Evolutionary conservation across 768 basidiomycete genomes (phyloP), one percentile per base, ranked within the genome.

Genomic region (Stropharia rugosoannulata): DNA sequence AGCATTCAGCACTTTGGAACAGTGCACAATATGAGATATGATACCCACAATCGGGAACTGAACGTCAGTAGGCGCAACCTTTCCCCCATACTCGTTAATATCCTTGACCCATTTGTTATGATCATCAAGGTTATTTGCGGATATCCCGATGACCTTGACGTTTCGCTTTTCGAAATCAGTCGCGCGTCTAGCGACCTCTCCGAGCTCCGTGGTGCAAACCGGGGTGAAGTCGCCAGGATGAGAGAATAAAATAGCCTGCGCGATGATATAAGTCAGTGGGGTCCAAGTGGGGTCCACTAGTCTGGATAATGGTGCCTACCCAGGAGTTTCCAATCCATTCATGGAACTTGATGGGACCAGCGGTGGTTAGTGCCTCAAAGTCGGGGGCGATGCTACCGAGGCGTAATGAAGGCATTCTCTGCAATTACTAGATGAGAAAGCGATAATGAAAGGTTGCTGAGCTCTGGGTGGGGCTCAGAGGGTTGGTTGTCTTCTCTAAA

Each of bases 161-260:
- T 85, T 84, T 57, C 97, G 89, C 67, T 87, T 85, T 48, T 75
- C 79, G 69, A 98, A 99, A 71, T 98, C 95, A 13, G 77, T 76
- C 10, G 84, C 81, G 56, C 92, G 90, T 60, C 93, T 87, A 47
- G 97, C 89, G 43, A 97, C 95, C 70, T 97, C 96, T 49, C 93
- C 95, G 36, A 98, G 88, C 76, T 98, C 97, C 51, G 97, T 99
- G 47, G 97, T 95, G 82, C 92, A 95, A 50, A 95, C 88, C 45
- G 90, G 90, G 16, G 90, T 91, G 68, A 93, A 93, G 68, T 93
- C 89, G 41, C 89, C 94, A 1, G 94, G 94, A 73, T 97, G 95
- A 32, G 94, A 96, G 83, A 98, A 98, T 54, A 98, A 80, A 69
- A 94, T 74, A 48, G 80, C 89, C 27, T 29, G 27, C 3, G 27